These are phyloP conservation scores for Quercus rubra DNA, from an alignment of 306 rosid genomes.

Conservation along the genomic window DNA sequence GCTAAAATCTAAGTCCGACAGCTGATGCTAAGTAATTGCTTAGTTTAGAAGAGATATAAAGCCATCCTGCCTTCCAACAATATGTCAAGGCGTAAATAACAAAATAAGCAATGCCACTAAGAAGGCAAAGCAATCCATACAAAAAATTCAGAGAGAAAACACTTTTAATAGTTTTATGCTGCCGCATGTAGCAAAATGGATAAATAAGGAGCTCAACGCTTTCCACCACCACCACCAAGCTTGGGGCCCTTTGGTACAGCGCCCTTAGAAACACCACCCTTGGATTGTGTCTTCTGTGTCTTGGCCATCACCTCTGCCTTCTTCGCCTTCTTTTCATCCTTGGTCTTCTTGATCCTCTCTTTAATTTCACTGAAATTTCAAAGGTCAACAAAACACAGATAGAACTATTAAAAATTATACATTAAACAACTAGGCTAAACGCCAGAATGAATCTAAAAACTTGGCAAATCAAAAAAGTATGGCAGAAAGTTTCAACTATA, in stretches of 20 bases:
- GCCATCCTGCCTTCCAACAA: background rate
- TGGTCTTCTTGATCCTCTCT: constrained; percentile 50
- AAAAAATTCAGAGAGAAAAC: background rate
- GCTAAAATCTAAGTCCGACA: background rate
- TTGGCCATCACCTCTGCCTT: constrained; percentile 36
- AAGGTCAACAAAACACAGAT: background rate
- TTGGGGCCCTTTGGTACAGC: constrained; percentile 44
- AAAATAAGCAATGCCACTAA: constrained; percentile 12
- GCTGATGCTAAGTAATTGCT: background rate
- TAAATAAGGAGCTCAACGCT: constrained; percentile 27
- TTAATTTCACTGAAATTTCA: constrained; percentile 33
- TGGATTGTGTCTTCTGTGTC: constrained; percentile 30
- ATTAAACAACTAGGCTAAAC: background rate
- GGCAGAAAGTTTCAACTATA: constrained; percentile 4
- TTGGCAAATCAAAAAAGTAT: background rate
- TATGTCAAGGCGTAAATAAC: background rate
- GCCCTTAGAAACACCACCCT: constrained; percentile 35
- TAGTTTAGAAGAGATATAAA: background rate
- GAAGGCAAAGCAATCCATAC: constrained; percentile 7
- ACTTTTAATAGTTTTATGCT: background rate
- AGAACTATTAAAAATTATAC: background rate
- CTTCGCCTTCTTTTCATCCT: constrained; percentile 54
- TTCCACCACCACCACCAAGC: constrained; percentile 56
- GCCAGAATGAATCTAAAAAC: background rate
- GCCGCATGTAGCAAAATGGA: background rate